Evolutionary conservation across 805 yeast species (phyloP).

Genomic region (Saccharomycopsis oosterbeekiorum): DNA sequence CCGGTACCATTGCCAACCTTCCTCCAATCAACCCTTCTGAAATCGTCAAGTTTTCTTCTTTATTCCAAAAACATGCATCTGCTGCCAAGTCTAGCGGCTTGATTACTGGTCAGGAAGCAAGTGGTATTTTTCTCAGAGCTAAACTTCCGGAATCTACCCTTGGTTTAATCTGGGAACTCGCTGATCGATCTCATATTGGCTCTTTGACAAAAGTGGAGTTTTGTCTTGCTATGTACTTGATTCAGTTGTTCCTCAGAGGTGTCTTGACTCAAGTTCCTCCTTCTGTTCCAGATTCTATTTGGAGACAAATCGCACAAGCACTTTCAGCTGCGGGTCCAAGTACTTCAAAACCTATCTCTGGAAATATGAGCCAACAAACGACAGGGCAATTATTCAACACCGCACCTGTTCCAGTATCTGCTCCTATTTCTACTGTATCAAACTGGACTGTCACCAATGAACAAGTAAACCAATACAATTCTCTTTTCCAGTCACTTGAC

Average conservation of each 20-base stretch:
- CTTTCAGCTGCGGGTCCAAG: background rate
- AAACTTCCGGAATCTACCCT: constrained; percentile 65
- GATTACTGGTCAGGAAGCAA: constrained; percentile 71
- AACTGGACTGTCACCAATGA: constrained; percentile 61
- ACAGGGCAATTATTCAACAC: constrained; percentile 16
- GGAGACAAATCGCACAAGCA: constrained; percentile 27
- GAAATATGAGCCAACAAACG: constrained; percentile 11
- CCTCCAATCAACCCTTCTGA: constrained; percentile 35
- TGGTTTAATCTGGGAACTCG: constrained; percentile 84
- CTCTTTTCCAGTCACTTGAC: constrained; percentile 72
- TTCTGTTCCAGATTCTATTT: constrained; percentile 33
- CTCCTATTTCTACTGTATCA: background rate
- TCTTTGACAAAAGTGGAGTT: constrained; percentile 65
- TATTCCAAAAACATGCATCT: constrained; percentile 62
- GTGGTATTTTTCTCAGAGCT: constrained; percentile 82
- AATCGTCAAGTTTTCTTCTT: constrained; percentile 51
- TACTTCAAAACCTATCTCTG: background rate
- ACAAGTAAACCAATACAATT: constrained; percentile 68
- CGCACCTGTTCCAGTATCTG: constrained; percentile 19
- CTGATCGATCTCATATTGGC: constrained; percentile 70
- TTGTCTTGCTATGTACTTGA: constrained; percentile 88
- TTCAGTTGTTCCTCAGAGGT: constrained; percentile 70
- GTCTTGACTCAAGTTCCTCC: constrained; percentile 49
- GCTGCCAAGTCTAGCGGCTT: constrained; percentile 9
- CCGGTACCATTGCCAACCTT: constrained; percentile 25